These are phyloP conservation scores for Colletotrichum camelliae DNA, from an alignment of 2,329 filamentous ascomycete species.

Conservation along the genomic window DNA sequence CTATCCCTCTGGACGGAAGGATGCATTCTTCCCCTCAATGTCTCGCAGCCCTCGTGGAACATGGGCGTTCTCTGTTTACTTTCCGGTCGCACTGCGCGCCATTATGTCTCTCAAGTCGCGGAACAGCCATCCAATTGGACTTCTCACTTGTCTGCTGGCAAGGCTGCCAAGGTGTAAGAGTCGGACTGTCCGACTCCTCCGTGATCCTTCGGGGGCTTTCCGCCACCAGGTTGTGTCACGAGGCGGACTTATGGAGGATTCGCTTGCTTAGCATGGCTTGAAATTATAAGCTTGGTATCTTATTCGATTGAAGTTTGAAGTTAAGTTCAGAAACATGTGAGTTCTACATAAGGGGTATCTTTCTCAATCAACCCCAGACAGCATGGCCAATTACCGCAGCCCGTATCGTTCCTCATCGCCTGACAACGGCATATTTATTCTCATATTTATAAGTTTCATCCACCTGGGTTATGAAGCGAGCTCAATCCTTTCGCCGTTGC, in stretches of 20 bases:
- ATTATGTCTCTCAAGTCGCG: not conserved
- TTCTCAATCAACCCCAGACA: not conserved
- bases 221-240: not conserved
- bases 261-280: not conserved
- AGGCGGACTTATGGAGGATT: not conserved
- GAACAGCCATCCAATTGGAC: not conserved
- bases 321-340: rapidly evolving
- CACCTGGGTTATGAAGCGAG: not conserved
- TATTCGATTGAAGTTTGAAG: not conserved
- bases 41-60: not conserved
- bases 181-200: not conserved
- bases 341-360: not conserved
- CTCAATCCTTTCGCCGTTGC: not conserved
- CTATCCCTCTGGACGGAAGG: not conserved
- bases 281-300: rapidly evolving
- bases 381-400: not conserved
- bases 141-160: not conserved
- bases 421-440: too few relatives aligned
- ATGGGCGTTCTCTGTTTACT: not conserved
- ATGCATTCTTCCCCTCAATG: not conserved
- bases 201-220: not conserved
- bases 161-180: not conserved
- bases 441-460: too few relatives aligned
- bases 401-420: too few relatives aligned
- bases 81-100: not conserved